Conservation (phyloP, 179 eudicot genomes). For the Silene noctiflora region DNA sequence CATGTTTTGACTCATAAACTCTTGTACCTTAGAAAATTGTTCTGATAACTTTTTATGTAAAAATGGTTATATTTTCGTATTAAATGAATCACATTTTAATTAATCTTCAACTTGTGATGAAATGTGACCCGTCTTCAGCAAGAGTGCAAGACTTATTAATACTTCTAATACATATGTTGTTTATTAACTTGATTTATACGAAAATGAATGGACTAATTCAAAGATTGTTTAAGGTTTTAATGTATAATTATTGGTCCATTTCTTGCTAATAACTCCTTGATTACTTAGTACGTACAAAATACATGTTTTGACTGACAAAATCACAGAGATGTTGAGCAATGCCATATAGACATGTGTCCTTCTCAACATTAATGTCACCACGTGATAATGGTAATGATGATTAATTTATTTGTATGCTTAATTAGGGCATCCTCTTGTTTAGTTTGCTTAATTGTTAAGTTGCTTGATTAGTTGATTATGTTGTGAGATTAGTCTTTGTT, state of each 20-base stretch:
- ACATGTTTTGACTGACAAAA: not conserved
- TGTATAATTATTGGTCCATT: not conserved
- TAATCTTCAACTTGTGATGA: no score
- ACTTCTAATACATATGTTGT: not conserved
- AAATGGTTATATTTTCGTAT: no score
- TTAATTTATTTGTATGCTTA: no score
- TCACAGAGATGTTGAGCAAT: not conserved
- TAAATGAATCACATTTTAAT: no score
- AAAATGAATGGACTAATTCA: not conserved
- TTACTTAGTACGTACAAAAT: not conserved
- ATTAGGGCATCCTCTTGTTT: not conserved
- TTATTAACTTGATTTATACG: conserved; percentile 1
- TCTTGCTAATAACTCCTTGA: not conserved
- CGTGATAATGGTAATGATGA: not conserved
- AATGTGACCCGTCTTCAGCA: no score
- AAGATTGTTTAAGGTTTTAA: not conserved
- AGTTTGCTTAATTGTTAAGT: not conserved
- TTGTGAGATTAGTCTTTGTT: not conserved
- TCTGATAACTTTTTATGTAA: no score
- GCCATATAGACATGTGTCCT: not conserved
- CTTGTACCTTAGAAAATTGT: no score
- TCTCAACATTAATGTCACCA: not conserved
- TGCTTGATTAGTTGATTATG: not conserved
- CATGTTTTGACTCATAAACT: no score
- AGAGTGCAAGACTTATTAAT: no score